Percentiles rank a stretch among this genome's conserved stretches.
These are phyloP conservation scores for Centrapalus pauciflorus DNA, from an alignment of 129 eudicot genomes.

Conservation along the genomic window DNA sequence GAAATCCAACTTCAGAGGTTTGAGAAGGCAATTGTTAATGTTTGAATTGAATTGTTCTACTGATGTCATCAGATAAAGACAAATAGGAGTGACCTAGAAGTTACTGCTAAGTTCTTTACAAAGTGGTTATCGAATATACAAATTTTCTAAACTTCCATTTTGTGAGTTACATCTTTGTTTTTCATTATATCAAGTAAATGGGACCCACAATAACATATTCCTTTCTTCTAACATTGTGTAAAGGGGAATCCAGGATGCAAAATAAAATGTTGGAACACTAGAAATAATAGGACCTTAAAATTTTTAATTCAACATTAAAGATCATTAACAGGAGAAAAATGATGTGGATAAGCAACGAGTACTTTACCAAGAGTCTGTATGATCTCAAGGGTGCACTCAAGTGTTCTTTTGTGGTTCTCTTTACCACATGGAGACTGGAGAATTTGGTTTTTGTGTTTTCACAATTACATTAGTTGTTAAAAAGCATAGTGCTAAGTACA, in stretches of 20 bases:
- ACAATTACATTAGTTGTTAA: not conserved
- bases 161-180: slow-evolving; percentile 1
- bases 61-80: slow-evolving; percentile 24
- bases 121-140: not conserved
- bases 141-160: not conserved
- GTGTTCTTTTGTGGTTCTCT: not conserved
- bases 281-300: not conserved
- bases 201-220: not conserved
- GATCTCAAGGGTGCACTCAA: not conserved
- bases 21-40: slow-evolving; percentile 8
- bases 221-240: not conserved
- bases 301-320: not conserved
- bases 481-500: not conserved
- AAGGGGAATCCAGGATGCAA: slow-evolving; percentile 1
- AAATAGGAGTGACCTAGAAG: not conserved
- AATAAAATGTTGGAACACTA: not conserved
- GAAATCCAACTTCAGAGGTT: slow-evolving; percentile 14
- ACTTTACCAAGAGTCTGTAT: not conserved
- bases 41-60: slow-evolving; percentile 26
- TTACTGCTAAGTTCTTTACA: not conserved
- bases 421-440: not conserved
- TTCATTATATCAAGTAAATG: not conserved
- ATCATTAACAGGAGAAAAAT: not conserved
- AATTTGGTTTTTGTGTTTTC: not conserved
- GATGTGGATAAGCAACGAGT: not conserved